Base-by-base conservation (phyloP, 2,329 filamentous ascomycete genomes). In the Verruconis gallopava region DNA sequence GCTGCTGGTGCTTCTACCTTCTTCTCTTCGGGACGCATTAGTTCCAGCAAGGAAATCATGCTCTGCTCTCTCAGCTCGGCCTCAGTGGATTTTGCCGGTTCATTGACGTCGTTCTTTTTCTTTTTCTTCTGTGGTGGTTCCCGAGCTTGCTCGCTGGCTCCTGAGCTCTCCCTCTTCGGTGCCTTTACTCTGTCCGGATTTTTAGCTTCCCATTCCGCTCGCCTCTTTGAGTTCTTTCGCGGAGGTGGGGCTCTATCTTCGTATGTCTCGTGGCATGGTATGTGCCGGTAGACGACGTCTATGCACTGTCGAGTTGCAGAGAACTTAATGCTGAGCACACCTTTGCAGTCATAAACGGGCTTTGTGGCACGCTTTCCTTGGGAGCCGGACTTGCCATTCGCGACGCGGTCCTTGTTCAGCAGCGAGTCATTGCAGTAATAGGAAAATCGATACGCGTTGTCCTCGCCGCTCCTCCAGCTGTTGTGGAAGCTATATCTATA, bases 341-440 rank as follows among this genome's bases (percentile, higher is more conserved):
- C 65, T 45, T 62, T 65, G 55, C 65, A 69, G 49, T 68, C 65
- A 47, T 65, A 69, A 21, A 66, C 65, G 5, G 64, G 63, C 50
- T 67, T 68, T 13, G 60, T 61, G 6, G 58, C 48, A 42, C 43
- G 14, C 21, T 44, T 56, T 36, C 58, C 58, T 40, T 56, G 45
- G 46, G 60, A 60, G 3, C 56, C 53, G 18, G 58, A 58, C 42
- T 62, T 62, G 21, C 60, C 59, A 45, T 69, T 68, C 5, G 64
- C 65, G 35, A 64, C 63, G 37, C 65, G 58, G 49, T 68, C 65
- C 48, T 68, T 69, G 51, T 69, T 69, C 51, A 67, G 61, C 51
- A 68, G 56, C 49, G 62, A 66, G 54, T 69, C 65, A 50, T 67
- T 66, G 53, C 65, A 69, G 47, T 66, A 66, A 53, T 67, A 68